A percentile compares a stretch with the other conserved stretches of the same genome.
Conservation (phyloP, 1,139 yeast species). For the Hemisphaericaspora subhashii region DNA sequence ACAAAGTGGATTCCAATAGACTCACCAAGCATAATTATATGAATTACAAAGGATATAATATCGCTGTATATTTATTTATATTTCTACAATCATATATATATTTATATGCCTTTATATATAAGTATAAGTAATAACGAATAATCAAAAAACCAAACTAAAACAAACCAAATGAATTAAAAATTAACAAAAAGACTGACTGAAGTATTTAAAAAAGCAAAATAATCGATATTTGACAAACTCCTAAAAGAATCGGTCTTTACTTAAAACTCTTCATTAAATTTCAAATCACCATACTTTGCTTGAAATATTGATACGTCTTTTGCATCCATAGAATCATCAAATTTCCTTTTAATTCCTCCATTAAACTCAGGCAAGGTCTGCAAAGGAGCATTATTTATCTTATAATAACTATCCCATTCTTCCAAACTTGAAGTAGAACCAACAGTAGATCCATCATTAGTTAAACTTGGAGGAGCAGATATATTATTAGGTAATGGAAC, state of each 20-base stretch:
- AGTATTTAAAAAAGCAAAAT: not conserved
- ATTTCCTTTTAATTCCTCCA: constrained; percentile 38
- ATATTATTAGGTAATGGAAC: constrained; percentile 53
- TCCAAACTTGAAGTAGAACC: constrained; percentile 26
- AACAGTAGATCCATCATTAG: constrained; percentile 40
- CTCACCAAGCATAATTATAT: too few relatives aligned
- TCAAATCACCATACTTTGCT: constrained; percentile 43
- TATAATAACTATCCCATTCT: constrained; percentile 17
- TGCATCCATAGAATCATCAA: constrained; percentile 25
- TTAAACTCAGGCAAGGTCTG: constrained; percentile 29
- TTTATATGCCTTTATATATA: too few relatives aligned
- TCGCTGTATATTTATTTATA: too few relatives aligned
- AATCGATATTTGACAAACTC: too few relatives aligned
- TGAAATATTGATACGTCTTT: constrained; percentile 19
- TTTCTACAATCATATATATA: too few relatives aligned
- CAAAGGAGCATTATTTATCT: constrained; percentile 16
- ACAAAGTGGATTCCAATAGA: too few relatives aligned
- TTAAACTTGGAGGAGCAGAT: constrained; percentile 41
- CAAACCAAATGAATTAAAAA: not conserved
- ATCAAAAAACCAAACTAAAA: not conserved
- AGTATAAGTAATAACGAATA: too few relatives aligned
- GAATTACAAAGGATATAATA: too few relatives aligned
- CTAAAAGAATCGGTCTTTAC: too few relatives aligned
- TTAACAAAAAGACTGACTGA: too few relatives aligned
- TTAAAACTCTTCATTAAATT: constrained; percentile 48